Base-by-base conservation (phyloP, 805 yeast genomes). In the Wickerhamomyces canadensis region DNA sequence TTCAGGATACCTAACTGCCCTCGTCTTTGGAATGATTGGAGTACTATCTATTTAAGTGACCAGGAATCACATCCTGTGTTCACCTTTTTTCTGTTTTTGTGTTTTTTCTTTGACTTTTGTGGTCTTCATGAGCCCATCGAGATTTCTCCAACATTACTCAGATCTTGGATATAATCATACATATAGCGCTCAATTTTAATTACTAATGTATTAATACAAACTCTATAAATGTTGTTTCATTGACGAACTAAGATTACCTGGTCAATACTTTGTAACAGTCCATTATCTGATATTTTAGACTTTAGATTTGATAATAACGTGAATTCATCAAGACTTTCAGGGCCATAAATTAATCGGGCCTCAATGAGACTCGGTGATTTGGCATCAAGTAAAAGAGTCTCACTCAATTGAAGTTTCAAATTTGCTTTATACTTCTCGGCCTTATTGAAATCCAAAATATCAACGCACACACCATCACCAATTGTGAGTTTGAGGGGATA, bases 371-470 rank as follows among this genome's bases (percentile, higher is more conserved):
- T 23, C 2, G 46, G 45, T 7, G 17, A 30, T 15, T 29, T 27
- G 3, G 17, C 15, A 10, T 31, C 28, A 22, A 41, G 40, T 12
- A 52, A 34, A 11, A 42, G 34, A 1, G 21, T 22, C 24, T 52
- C 43, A 18, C 34, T 33, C 6, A 52, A 30, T 4, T 17, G 24
- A 14, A 52, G 26, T 23, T 23, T 28, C 4, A 49, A 25, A 2
- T 28, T 27, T 1, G 44, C 47, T 24, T 52, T 52, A 34, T 48
- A 51, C 26, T 35, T 47, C 13, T 37, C 38, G 4, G 18, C 2
- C 26, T 37, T 44, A 34, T 49, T 46, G 34, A 52, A 44, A 4
- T 49, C 49, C 12, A 30, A 11, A 6, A 54, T 19, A 11, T 42
- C 34, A 4, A 54, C 37, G 5, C 19, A 19, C 4, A 52, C 19